Evolutionary conservation across 2,329 filamentous ascomycete species (phyloP).

Genomic region (Alternaria panax): DNA sequence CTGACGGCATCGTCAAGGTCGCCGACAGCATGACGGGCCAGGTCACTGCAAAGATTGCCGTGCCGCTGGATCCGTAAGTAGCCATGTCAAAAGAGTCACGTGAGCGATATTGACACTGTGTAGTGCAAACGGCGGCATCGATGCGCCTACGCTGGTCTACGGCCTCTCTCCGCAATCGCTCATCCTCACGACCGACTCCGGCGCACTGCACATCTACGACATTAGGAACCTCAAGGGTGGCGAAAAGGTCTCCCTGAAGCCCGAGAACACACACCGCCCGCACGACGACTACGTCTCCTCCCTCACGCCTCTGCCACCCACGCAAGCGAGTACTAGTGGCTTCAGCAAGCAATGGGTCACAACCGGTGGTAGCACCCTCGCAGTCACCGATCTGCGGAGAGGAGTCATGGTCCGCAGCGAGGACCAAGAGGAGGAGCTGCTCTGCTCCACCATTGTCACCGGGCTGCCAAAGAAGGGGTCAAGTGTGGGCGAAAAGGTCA

Average conservation of each 20-base stretch:
- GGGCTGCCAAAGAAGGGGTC: constrained; percentile 74
- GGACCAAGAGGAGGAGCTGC: constrained; percentile 91
- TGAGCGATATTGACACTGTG: constrained; percentile 16
- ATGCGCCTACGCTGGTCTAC: constrained; percentile 82
- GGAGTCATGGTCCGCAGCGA: constrained; percentile 89
- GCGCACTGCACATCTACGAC: constrained; percentile 87
- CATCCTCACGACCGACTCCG: constrained; percentile 88
- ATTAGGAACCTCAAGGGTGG: constrained; percentile 63
- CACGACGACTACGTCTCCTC: constrained; percentile 95
- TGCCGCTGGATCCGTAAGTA: constrained; percentile 63
- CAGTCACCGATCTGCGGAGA: constrained; percentile 85
- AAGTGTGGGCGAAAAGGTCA: constrained; percentile 75
- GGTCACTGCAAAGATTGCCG: constrained; percentile 81
- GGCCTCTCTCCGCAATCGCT: constrained; percentile 86
- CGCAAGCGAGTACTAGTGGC: constrained; percentile 81
- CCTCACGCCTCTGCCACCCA: constrained; percentile 81
- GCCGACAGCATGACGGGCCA: constrained; percentile 66
- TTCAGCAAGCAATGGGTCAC: constrained; percentile 95
- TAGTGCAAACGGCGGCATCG: constrained; percentile 59
- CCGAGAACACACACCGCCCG: constrained; percentile 78
- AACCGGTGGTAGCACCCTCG: constrained; percentile 88
- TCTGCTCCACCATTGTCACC: constrained; percentile 80
- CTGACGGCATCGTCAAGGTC: constrained; percentile 69
- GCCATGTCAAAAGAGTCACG: neutral
- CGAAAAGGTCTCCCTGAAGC: constrained; percentile 62